These are phyloP conservation scores for Tanozyma kutaoensis DNA, from an alignment of 805 yeast species.

Conservation along the genomic window DNA sequence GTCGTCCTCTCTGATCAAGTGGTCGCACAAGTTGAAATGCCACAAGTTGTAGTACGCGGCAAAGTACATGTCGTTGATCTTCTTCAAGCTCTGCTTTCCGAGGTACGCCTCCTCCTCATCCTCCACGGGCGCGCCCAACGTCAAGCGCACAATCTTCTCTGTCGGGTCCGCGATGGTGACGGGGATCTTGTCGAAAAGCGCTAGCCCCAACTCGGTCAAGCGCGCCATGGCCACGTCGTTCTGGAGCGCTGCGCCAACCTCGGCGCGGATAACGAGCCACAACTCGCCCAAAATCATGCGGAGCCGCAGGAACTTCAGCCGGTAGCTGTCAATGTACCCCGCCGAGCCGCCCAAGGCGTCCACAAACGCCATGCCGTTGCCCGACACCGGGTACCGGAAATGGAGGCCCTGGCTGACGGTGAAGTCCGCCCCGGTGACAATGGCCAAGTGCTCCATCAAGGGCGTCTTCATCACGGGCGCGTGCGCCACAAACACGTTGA, in stretches of 20 bases:
- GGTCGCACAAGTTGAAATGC: slow-evolving; percentile 67
- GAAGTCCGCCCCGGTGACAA: slow-evolving; percentile 55
- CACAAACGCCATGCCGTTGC: slow-evolving; percentile 53
- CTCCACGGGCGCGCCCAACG: slow-evolving; percentile 10
- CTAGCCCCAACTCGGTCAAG: slow-evolving; percentile 41
- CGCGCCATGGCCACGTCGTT: slow-evolving; percentile 21
- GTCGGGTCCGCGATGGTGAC: slow-evolving; percentile 24
- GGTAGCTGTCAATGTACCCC: slow-evolving; percentile 40
- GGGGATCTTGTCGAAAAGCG: slow-evolving; percentile 51
- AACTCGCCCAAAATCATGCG: slow-evolving; percentile 48
- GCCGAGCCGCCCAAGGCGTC: slow-evolving; percentile 29
- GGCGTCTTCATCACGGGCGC: slow-evolving; percentile 64
- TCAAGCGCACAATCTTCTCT: slow-evolving; percentile 29
- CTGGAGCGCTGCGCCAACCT: slow-evolving; percentile 29
- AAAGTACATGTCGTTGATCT: slow-evolving; percentile 47
- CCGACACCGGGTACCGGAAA: slow-evolving; percentile 55
- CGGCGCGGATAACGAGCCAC: slow-evolving; percentile 47
- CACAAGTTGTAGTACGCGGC: slow-evolving; percentile 59
- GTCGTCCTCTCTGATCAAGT: slow-evolving; percentile 2
- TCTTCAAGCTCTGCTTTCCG: slow-evolving; percentile 12
- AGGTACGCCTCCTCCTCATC: slow-evolving; percentile 24
- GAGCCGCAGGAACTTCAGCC: slow-evolving; percentile 47
- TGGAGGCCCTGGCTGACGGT: slow-evolving; percentile 65
- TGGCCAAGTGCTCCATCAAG: slow-evolving; percentile 52
- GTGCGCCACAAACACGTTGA: slow-evolving; percentile 52